Base-by-base conservation (phyloP, 139 green algal species). In the Gonium pectorale region DNA sequence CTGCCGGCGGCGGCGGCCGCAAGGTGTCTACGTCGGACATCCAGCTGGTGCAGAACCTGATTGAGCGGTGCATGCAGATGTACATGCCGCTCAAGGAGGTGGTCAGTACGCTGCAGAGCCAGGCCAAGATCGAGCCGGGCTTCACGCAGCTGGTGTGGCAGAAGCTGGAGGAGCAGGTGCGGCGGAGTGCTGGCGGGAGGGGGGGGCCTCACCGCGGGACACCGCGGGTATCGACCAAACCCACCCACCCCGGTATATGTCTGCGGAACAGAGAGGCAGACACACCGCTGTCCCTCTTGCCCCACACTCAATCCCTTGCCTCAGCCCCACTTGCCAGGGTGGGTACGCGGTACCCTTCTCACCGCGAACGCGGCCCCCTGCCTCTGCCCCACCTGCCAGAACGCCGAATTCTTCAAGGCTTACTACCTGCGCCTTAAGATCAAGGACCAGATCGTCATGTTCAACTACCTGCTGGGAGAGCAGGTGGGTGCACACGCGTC, bases 91-190 rank as follows among this genome's bases (percentile, higher is more conserved):
- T 97, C 80, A 78, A 89, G 52, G 94, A 98, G 79, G 95, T 98
- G 51, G 90, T 98, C 37, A 79, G 56, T n/a, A 93, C 94, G 22
- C 87, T 98, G 70, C 88, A 95, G 74, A 80, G 72, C 72, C 71
- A 94, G 72, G 75, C 74, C 43, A 86, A 80, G 54, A 92, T 98
- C 11, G 95, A 97, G 84, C 95, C 96, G 3, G 85, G 81, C 5
- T 99, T 99, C 90, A 98, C 96, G 29, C 80, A 91, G 72, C 91
- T 98, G 67, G 95, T 98, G 31, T 98, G 94, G 96, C 90, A 94
- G 81, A 98, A 98, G 88, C 94, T 99, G 51, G 96, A 99, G 89
- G 95, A 98, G 87, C 93, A 83, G 77, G 77, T 73, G 62, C 1
- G 77, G n/a, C 0, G 46, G 31, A 35, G 41, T 11, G 54, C 6